These are phyloP conservation scores for Microbotryomycetes sp. DNA, from an alignment of 1,284 basidiomycete genomes.

Conservation along the genomic window DNA sequence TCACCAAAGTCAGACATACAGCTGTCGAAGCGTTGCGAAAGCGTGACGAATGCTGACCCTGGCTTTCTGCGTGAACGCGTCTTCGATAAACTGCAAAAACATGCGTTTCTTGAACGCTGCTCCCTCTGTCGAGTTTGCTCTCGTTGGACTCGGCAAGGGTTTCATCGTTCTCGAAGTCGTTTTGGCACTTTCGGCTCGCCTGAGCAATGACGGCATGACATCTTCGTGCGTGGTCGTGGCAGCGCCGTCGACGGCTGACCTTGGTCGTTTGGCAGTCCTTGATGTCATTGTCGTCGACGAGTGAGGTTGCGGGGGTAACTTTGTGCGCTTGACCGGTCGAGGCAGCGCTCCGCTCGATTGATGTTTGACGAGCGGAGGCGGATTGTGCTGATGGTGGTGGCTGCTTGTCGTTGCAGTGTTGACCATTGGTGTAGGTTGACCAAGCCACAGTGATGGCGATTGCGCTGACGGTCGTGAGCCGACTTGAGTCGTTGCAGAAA, in stretches of 20 bases:
- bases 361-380: neutral
- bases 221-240: too few relatives aligned
- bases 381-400: too few relatives aligned
- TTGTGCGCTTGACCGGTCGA: neutral
- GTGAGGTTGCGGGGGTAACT: neutral
- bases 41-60: slow-evolving; percentile 49
- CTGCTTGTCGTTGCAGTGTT: neutral
- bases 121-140: neutral
- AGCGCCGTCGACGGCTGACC: too few relatives aligned
- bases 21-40: slow-evolving; percentile 20
- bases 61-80: slow-evolving; percentile 67
- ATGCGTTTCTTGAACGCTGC: slow-evolving; percentile 54
- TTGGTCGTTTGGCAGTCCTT: neutral
- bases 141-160: neutral
- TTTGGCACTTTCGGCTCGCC: neutral
- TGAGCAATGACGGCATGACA: neutral
- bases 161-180: neutral
- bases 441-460: too few relatives aligned
- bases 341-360: neutral
- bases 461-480: too few relatives aligned
- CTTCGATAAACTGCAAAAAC: slow-evolving; percentile 75
- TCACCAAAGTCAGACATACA: slow-evolving; percentile 55
- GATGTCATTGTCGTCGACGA: neutral
- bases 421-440: neutral
- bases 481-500: too few relatives aligned